Evolutionary conservation across 768 basidiomycete species (phyloP), one percentile per base, ranked within the genome.

Genomic region (Mycena galopus): DNA sequence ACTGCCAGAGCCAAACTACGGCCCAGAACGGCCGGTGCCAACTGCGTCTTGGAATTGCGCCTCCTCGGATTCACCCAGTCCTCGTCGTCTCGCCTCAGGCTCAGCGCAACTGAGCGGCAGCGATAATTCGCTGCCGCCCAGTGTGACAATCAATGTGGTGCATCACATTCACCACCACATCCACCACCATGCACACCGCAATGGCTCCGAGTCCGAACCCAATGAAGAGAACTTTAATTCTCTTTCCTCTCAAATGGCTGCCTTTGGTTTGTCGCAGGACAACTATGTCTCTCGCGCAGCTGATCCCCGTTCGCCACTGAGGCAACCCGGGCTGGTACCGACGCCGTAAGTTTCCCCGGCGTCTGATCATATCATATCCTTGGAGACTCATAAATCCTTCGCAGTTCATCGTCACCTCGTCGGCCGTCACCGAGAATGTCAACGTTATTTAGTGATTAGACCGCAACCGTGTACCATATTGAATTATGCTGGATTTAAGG

Each of bases 271-370:
- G 9, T 56, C 44, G 10, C 47, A 27, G 32, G 56, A 47, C 29
- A 30, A 47, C 21, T 12, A 27, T 50, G 35, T 72, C 33, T 44
- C 66, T 11, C 44, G 33, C 25, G 66, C 27, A 17, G 42, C 37
- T 17, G 71, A 72, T 25, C 71, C 71, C 17, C 71, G 71, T 67
- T 72, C 71, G 32, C 71, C 71, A 2, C 21, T 67, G n/a, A 57
- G 29, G 21, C 50, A 37, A 17, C 42, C 17, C 5, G n/a, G 30
- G 23, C 35, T n/a, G 29, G 16, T 56, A 19, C 32, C 42, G 19
- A 50, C 66, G 23, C 42, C 21, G 71, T 67, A 55, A 17, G n/a
- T 59, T 59, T 25, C 12, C 12, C n/a, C 17, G 9, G 7, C 42
- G n/a, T 33, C 6, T 51, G 33, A 32, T 44, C 6, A n/a, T n/a